Evolutionary conservation across 164 flowering plant species (phyloP).

Genomic region (Kingdonia uniflora): DNA sequence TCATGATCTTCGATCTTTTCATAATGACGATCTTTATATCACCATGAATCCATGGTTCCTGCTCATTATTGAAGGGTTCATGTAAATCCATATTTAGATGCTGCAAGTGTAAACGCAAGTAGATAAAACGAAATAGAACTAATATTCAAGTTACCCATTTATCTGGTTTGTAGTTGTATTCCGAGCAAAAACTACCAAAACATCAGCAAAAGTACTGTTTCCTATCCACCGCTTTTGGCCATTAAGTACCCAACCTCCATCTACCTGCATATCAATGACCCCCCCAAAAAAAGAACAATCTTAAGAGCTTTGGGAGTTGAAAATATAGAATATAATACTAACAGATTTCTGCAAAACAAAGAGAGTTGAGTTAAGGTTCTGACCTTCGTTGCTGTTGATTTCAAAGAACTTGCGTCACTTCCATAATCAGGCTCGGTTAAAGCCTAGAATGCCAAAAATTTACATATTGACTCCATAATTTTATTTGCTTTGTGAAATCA

Average conservation of each 20-base stretch:
- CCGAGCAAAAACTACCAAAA: constrained; percentile 77
- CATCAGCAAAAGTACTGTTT: constrained; percentile 94
- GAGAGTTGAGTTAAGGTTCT: neutral
- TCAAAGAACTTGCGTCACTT: constrained; percentile 90
- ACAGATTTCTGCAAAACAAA: neutral
- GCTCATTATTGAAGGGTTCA: too few species aligned
- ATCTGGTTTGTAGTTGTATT: constrained; percentile 75
- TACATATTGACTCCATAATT: neutral
- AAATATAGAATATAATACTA: neutral
- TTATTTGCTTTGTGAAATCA: neutral
- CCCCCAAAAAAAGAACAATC: neutral
- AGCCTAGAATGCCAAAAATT: constrained; percentile 29
- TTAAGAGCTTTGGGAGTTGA: too few species aligned
- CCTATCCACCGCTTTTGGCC: constrained; percentile 99
- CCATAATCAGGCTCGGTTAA: constrained; percentile 93
- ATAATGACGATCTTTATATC: too few species aligned
- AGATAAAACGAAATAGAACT: too few species aligned
- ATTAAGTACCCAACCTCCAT: constrained; percentile 88
- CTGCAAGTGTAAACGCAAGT: too few species aligned
- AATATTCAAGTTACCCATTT: constrained; percentile 85
- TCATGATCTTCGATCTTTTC: too few species aligned
- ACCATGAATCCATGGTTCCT: too few species aligned
- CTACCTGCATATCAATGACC: constrained; percentile 43
- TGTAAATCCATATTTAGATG: too few species aligned
- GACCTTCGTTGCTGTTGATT: constrained; percentile 85